Conservation (phyloP, 495 filamentous ascomycete genomes). For the Penicillium taxi region DNA sequence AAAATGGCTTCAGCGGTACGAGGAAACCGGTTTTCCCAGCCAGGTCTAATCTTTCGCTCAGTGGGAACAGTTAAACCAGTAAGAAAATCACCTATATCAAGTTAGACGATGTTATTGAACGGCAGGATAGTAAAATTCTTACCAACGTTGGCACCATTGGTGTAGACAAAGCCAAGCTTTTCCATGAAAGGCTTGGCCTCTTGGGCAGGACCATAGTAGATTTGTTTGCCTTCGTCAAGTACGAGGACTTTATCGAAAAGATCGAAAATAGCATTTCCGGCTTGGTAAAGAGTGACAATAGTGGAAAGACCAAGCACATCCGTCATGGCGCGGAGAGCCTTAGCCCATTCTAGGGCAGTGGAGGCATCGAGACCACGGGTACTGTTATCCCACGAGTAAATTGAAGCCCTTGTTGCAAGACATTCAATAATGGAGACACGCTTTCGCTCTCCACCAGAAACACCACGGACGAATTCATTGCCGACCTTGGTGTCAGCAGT, state of each 20-base stretch:
- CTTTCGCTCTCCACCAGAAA: slow-evolving; percentile 79
- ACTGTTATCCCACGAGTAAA: slow-evolving; percentile 77
- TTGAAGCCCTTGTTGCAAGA: slow-evolving; percentile 52
- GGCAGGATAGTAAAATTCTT: not conserved
- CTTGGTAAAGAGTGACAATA: slow-evolving; percentile 79
- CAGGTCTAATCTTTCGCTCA: slow-evolving; percentile 55
- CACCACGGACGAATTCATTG: slow-evolving; percentile 71
- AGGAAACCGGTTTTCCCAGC: slow-evolving; percentile 58
- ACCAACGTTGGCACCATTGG: not conserved
- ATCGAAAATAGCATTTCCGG: slow-evolving; percentile 67
- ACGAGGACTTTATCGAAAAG: slow-evolving; percentile 76
- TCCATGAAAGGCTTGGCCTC: slow-evolving; percentile 62
- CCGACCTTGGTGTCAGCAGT: slow-evolving; percentile 71
- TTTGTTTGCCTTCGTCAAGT: slow-evolving; percentile 74
- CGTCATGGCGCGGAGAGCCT: slow-evolving; percentile 56
- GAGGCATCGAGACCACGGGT: slow-evolving; percentile 73
- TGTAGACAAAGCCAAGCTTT: slow-evolving; percentile 47
- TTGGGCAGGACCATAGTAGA: slow-evolving; percentile 63
- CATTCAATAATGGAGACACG: slow-evolving; percentile 73
- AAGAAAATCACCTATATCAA: slow-evolving; percentile 60
- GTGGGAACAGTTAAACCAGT: slow-evolving; percentile 67
- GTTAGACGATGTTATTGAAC: not conserved
- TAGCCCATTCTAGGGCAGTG: slow-evolving; percentile 71
- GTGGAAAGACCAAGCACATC: slow-evolving; percentile 57
- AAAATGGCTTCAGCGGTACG: slow-evolving; percentile 34